Base-by-base conservation (phyloP, 208 protist genomes). In the Wallacemonas sp. region DNA sequence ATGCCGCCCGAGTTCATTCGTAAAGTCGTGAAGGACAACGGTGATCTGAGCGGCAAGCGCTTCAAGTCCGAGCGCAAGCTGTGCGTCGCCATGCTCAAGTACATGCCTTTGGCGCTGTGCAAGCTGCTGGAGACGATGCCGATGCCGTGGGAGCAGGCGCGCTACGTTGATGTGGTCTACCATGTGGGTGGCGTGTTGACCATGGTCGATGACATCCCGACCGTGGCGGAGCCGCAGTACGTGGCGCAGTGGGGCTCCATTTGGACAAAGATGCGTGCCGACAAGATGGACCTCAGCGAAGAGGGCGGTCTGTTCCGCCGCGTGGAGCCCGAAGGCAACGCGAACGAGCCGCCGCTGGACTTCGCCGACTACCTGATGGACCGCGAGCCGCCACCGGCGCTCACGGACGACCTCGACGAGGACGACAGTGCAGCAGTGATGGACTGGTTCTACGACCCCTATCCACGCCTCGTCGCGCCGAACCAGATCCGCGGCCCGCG, bases 81-180 rank as follows among this genome's bases (percentile, higher is more conserved):
- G 22, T 99, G 99, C 72, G 93, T 99, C 5, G 99, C 98, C 22
- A 98, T 99, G 50, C 79, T 99, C 29, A 97, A 98, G 79, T 99
- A 99, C 77, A 88, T 99, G 44, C 99, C 99, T 12, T 97, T 99
- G 59, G 99, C 99, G 8, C 83, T 99, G 11, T 93, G 98, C 70
- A 99, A 99, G 90, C 88, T 99, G 28, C 81, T 99, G 2, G 99
- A 99, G 82, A 99, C 99, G 69, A 99, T 99, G 93, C 99, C 99
- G n/a, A 99, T 99, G 98, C 95, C 95, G 25, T 98, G 95, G 94
- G 93, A 98, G 66, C 86, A 97, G 74, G 84, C 98, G 32, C 88
- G 98, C 10, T 98, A 99, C 66, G 98, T 99, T 31, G 89, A 98
- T 61, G 98, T 99, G 4, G 80, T 99, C 25, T 99, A 99, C 82